phyloP scores from a whole-genome alignment of 2,329 filamentous ascomycete species.

The Phoma sp. region DNA sequence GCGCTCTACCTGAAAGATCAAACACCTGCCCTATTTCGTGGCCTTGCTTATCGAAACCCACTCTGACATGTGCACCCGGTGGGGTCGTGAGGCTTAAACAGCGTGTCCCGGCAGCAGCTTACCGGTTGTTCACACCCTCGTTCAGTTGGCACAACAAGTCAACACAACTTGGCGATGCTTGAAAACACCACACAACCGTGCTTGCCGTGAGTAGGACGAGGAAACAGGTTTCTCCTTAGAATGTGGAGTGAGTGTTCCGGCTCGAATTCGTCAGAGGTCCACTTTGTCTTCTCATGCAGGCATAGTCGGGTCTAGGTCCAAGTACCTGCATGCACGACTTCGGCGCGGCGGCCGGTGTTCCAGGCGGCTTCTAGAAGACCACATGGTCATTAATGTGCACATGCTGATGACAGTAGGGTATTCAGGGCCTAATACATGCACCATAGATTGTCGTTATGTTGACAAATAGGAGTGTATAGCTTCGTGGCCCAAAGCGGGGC shows the following conservation, averaged over 20 bases:
- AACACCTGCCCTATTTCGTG: slow-evolving; percentile 7
- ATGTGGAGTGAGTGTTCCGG: background rate
- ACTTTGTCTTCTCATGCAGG: background rate
- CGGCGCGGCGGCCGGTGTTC: slow-evolving; percentile 3
- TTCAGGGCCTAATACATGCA: too few relatives aligned
- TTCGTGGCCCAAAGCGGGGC: too few relatives aligned
- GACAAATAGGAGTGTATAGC: too few relatives aligned
- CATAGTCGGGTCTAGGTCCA: slow-evolving; percentile 3
- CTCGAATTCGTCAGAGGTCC: slow-evolving; percentile 1
- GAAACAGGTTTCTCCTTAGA: slow-evolving; percentile 1
- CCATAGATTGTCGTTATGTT: too few relatives aligned
- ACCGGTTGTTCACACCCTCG: background rate
- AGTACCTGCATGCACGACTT: slow-evolving; percentile 9
- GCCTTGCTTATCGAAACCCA: slow-evolving; percentile 8
- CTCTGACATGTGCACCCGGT: slow-evolving; percentile 13
- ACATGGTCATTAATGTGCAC: background rate
- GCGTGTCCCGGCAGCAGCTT: slow-evolving; percentile 5
- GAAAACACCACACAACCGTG: background rate
- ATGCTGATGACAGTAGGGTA: background rate
- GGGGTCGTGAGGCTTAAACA: slow-evolving; percentile 10
- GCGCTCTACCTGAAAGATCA: slow-evolving; percentile 9
- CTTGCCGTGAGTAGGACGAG: background rate
- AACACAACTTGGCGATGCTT: slow-evolving; percentile 7
- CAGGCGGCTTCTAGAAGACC: slow-evolving; percentile 5
- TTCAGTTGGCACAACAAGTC: background rate